A percentile compares a stretch with the other conserved stretches of the same genome.
These are phyloP conservation scores for Moesziomyces sp. DNA, from an alignment of 1,284 basidiomycete species.

Conservation along the genomic window DNA sequence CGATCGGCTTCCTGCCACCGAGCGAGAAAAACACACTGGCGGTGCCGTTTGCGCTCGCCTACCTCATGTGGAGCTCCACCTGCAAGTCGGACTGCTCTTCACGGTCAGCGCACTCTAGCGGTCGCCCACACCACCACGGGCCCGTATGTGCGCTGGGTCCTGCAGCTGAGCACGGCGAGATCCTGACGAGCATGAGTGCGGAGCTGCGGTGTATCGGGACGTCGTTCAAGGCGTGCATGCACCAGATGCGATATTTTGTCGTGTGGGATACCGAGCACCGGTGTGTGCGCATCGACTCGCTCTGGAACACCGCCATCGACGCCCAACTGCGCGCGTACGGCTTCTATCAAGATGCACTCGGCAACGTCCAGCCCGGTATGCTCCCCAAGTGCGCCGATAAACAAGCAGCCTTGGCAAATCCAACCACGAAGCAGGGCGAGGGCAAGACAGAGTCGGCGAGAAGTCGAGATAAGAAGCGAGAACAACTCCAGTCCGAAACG, in stretches of 20 bases:
- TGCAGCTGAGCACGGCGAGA: background rate
- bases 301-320: background rate
- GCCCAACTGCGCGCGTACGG: slow-evolving; percentile 7
- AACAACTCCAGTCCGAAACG: background rate
- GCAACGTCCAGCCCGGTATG: background rate
- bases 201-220: slow-evolving; percentile 2
- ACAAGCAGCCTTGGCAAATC: background rate
- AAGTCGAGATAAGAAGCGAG: slow-evolving; percentile 11
- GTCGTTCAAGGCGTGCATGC: slow-evolving; percentile 10
- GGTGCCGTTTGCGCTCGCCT: background rate
- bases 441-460: background rate
- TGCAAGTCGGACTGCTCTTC: background rate
- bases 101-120: background rate
- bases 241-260: slow-evolving; percentile 9
- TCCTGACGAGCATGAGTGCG: background rate
- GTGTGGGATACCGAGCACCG: slow-evolving; percentile 1
- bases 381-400: slow-evolving; percentile 1
- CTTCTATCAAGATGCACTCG: slow-evolving; percentile 12
- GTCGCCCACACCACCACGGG: background rate
- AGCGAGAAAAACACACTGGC: background rate
- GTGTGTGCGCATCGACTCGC: slow-evolving; percentile 1
- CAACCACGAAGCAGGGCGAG: background rate
- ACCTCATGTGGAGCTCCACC: background rate
- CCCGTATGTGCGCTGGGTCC: background rate
- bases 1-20: background rate